Evolutionary conservation across 2,329 filamentous ascomycete genomes (phyloP), one percentile per base, ranked within the genome.

Genomic region (Rhinocladiella similis): DNA sequence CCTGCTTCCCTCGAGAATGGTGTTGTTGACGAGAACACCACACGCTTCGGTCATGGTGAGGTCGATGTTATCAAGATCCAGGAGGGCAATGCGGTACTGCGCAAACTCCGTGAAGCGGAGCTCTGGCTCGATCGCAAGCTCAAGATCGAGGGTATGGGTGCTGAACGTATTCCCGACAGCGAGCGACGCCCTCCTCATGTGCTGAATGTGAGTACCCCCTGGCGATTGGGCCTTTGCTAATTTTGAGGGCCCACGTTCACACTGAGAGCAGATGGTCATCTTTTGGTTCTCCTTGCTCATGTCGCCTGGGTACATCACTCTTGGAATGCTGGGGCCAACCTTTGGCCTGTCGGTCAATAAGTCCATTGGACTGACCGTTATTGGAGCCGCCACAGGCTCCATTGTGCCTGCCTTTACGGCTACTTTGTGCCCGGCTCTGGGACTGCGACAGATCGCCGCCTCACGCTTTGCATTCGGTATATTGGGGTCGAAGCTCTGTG

Each of bases 391-490:
- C 10, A 6, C 10, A 12, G 29, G 29, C 5, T 6, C 29, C 10
- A 6, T 33, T 33, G 5, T 6, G 5, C 5, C 29, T 33, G 29
- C 29, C 2, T 66, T 47, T n/a, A 53, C 49, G 12, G 63, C 27
- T 19, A 65, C 35, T 19, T 13, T 53, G 10, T 36, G 41, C 41
- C 50, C 50, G 1, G 19, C 29, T 12, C 14, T 39, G 41, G 65
- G 65, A 16, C 63, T 67, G 6, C 65, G 65, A 14, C 63, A 66
- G 50, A 57, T 67, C 9, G 65, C 62, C 18, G 50, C 60, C 3
- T 56, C 64, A 18, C 62, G 65, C 10, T 67, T 61, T 53, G 49
- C 65, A 1, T 63, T 67, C 52, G 65, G 65, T 6, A 55, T 65
- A 48, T 66, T 60, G 61, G 62, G 62, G 2, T 58, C 65, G 38